Conservation (phyloP, 106 monocot genomes). For the Gastrodia elata region DNA sequence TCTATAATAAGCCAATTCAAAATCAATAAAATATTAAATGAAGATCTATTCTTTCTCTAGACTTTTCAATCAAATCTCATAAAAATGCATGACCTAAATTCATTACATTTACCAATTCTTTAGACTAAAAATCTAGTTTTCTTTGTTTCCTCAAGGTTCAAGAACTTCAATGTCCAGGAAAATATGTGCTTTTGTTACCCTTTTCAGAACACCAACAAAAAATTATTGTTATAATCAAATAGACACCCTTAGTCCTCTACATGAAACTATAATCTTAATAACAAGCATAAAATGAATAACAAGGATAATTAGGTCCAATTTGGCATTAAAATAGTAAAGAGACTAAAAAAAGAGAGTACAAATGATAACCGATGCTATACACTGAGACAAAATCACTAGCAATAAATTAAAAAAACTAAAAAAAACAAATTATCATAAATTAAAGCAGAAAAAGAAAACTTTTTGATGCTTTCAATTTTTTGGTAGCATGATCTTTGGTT, state of each 20-base stretch:
- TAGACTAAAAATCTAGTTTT: too few relatives aligned
- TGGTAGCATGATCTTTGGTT: too few relatives aligned
- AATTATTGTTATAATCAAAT: not conserved
- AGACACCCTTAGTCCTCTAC: not conserved
- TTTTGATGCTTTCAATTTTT: too few relatives aligned
- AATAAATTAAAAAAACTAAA: not conserved
- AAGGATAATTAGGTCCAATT: not conserved
- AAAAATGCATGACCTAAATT: too few relatives aligned
- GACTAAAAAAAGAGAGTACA: too few relatives aligned
- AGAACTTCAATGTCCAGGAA: not conserved
- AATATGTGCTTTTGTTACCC: not conserved
- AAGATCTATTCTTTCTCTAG: not conserved
- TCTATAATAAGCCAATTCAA: too few relatives aligned
- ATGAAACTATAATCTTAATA: not conserved
- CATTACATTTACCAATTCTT: too few relatives aligned
- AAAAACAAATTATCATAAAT: not conserved
- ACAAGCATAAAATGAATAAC: not conserved
- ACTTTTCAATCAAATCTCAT: not conserved
- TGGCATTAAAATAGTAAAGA: not conserved
- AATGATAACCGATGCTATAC: not conserved
- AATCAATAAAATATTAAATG: too few relatives aligned
- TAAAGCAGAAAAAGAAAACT: not conserved
- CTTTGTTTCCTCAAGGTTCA: not conserved
- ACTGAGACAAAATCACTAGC: not conserved
- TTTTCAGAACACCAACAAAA: not conserved